These are phyloP conservation scores for Carex arenaria DNA, from an alignment of 202 grass and related monocot species.

Conservation along the genomic window DNA sequence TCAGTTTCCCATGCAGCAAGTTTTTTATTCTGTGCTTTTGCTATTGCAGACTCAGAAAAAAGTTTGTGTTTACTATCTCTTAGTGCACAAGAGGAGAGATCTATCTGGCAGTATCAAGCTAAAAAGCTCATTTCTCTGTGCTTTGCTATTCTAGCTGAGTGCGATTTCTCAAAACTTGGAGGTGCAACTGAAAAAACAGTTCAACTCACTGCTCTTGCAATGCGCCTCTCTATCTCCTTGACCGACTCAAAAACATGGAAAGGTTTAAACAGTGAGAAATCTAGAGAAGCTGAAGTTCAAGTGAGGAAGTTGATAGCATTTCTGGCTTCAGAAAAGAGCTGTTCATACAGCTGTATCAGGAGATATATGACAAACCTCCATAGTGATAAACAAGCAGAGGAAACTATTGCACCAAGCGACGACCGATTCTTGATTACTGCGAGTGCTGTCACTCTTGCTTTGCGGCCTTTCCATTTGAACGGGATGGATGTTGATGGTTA, in stretches of 20 bases:
- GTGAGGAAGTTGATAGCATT: slow-evolving; percentile 67
- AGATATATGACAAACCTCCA: slow-evolving; percentile 50
- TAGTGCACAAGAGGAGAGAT: slow-evolving; percentile 63
- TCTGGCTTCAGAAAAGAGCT: slow-evolving; percentile 48
- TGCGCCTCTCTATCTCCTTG: slow-evolving; percentile 77
- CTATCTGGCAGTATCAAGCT: slow-evolving; percentile 82
- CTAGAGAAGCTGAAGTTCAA: slow-evolving; percentile 41
- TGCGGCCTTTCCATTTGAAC: slow-evolving; percentile 78
- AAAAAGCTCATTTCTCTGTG: slow-evolving; percentile 81
- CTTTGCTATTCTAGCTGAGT: slow-evolving; percentile 62
- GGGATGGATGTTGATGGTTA: slow-evolving; percentile 12
- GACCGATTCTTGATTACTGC: slow-evolving; percentile 70
- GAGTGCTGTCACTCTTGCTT: slow-evolving; percentile 71
- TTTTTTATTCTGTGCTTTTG: slow-evolving; percentile 29
- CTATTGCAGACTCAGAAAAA: slow-evolving; percentile 58
- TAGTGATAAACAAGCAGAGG: slow-evolving; percentile 33
- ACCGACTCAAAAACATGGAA: slow-evolving; percentile 91
- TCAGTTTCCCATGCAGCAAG: slow-evolving; percentile 18
- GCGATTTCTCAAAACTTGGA: slow-evolving; percentile 51
- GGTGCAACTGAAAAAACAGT: slow-evolving; percentile 26
- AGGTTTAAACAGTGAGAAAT: slow-evolving; percentile 38
- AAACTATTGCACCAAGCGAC: slow-evolving; percentile 39
- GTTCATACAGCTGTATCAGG: slow-evolving; percentile 67
- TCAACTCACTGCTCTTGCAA: slow-evolving; percentile 52
- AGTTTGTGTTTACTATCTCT: slow-evolving; percentile 73